Percentiles rank a stretch among this genome's conserved stretches.
These are phyloP conservation scores for Venturia carpophila DNA, from an alignment of 2,329 filamentous ascomycete genomes.

Conservation along the genomic window DNA sequence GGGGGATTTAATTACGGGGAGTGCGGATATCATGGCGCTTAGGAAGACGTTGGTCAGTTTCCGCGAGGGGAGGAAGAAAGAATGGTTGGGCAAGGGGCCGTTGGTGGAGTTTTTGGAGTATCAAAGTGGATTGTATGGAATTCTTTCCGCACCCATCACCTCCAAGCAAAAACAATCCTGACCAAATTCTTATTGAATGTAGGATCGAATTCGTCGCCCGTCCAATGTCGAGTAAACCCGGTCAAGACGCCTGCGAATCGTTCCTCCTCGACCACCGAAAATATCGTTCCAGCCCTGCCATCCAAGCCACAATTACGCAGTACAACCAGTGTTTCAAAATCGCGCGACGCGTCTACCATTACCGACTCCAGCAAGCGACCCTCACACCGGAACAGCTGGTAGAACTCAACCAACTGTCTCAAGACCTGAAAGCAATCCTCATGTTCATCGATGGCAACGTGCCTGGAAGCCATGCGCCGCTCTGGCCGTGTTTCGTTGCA, in stretches of 20 bases:
- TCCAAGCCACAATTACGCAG: not conserved
- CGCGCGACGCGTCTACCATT: not conserved
- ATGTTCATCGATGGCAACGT: slow-evolving; percentile 5
- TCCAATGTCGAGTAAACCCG: not conserved
- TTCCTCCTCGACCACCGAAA: not conserved
- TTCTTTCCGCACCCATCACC: not conserved
- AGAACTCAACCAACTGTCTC: not conserved
- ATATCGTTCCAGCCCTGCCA: not conserved
- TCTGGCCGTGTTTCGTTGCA: slow-evolving; percentile 6
- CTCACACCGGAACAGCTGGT: not conserved
- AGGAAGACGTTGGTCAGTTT: slow-evolving; percentile 1
- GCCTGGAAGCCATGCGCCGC: not conserved
- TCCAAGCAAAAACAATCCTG: not conserved
- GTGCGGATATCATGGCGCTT: slow-evolving; percentile 26
- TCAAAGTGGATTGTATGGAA: slow-evolving; percentile 9
- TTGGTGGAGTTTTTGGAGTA: slow-evolving; percentile 5
- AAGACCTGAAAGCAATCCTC: not conserved
- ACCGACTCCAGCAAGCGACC: not conserved
- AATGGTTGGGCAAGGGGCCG: not conserved
- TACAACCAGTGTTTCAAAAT: not conserved
- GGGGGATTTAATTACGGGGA: slow-evolving; percentile 37
- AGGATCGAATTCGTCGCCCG: slow-evolving; percentile 7
- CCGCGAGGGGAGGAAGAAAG: not conserved
- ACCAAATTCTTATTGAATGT: not conserved
- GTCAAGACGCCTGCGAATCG: not conserved